A percentile compares a stretch with the other conserved stretches of the same genome.
Conservation (phyloP, 495 filamentous ascomycete species). For the Penicillium maclennaniae region DNA sequence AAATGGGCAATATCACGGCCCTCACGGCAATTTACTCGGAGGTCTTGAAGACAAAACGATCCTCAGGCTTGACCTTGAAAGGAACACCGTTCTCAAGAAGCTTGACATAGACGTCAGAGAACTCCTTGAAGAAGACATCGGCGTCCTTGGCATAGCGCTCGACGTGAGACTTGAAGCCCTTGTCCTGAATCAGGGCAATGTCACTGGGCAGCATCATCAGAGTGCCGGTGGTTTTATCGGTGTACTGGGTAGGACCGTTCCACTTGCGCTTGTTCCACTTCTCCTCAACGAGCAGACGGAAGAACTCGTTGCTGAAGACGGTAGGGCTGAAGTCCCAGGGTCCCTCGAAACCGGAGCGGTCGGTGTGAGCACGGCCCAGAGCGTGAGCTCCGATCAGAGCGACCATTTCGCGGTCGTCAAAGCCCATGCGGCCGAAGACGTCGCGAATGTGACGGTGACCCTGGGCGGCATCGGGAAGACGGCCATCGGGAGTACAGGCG, state of each 20-base stretch:
- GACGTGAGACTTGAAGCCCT: conserved; percentile 77
- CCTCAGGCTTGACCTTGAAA: conserved; percentile 66
- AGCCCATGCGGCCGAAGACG: conserved; percentile 97
- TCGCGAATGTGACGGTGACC: conserved; percentile 78
- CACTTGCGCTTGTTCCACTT: conserved; percentile 94
- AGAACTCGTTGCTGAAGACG: conserved; percentile 92
- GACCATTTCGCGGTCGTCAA: conserved; percentile 95
- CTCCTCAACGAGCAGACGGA: conserved; percentile 78
- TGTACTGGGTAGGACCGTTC: conserved; percentile 82
- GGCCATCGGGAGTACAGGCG: conserved; percentile 90
- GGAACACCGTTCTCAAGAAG: conserved; percentile 95
- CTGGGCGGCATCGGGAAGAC: conserved; percentile 85
- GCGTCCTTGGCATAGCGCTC: conserved; percentile 92
- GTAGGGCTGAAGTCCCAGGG: conserved; percentile 98
- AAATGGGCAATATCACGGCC: background rate
- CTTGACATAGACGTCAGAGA: conserved; percentile 70
- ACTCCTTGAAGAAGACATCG: conserved; percentile 90
- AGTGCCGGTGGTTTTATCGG: conserved; percentile 77
- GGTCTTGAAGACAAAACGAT: conserved; percentile 71
- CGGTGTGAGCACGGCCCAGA: conserved; percentile 84
- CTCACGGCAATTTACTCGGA: conserved; percentile 34
- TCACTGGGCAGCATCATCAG: conserved; percentile 98
- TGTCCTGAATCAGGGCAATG: conserved; percentile 83
- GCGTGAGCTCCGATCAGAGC: conserved; percentile 89
- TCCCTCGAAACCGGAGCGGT: conserved; percentile 84